Evolutionary conservation across 192 early-diverging fungal species (phyloP).

Genomic region (Gryganskiella cystojenkinii): DNA sequence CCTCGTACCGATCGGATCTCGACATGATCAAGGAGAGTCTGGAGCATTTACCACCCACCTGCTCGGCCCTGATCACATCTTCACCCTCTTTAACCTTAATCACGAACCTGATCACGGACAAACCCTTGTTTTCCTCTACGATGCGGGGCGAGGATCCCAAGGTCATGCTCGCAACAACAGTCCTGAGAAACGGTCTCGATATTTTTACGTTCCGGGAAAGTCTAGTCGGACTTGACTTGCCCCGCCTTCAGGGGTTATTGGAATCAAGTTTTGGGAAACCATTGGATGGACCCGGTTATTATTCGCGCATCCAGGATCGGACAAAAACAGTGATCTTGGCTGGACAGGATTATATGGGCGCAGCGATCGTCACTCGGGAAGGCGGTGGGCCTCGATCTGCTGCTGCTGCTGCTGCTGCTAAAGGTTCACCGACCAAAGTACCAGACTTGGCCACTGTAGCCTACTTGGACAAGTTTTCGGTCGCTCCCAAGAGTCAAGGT

Average conservation of each 20-base stretch:
- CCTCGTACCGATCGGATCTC: slow-evolving; percentile 50
- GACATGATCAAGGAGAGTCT: slow-evolving; percentile 75
- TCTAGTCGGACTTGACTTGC: slow-evolving; percentile 64
- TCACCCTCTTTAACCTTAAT: slow-evolving; percentile 65
- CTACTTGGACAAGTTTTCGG: slow-evolving; percentile 96
- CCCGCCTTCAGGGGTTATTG: slow-evolving; percentile 66
- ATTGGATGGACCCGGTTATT: slow-evolving; percentile 68
- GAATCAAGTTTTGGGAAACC: slow-evolving; percentile 81
- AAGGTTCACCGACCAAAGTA: background rate
- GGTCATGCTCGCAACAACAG: slow-evolving; percentile 69
- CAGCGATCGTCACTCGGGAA: slow-evolving; percentile 85
- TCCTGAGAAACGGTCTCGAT: slow-evolving; percentile 81
- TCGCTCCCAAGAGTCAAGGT: slow-evolving; percentile 87
- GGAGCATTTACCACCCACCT: slow-evolving; percentile 73
- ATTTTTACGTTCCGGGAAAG: slow-evolving; percentile 67
- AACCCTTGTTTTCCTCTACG: slow-evolving; percentile 71
- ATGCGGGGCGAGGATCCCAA: slow-evolving; percentile 42
- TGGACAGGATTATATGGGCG: slow-evolving; percentile 90
- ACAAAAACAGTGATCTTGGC: slow-evolving; percentile 79
- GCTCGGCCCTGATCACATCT: slow-evolving; percentile 82
- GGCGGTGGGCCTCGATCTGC: no score
- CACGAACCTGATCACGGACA: slow-evolving; percentile 82
- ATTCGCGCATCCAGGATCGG: slow-evolving; percentile 60
- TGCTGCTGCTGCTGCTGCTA: background rate
- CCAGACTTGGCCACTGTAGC: slow-evolving; percentile 24